Evolutionary conservation across 495 filamentous ascomycete genomes (phyloP), one percentile per base, ranked within the genome.

Genomic region (Cercophora samala): DNA sequence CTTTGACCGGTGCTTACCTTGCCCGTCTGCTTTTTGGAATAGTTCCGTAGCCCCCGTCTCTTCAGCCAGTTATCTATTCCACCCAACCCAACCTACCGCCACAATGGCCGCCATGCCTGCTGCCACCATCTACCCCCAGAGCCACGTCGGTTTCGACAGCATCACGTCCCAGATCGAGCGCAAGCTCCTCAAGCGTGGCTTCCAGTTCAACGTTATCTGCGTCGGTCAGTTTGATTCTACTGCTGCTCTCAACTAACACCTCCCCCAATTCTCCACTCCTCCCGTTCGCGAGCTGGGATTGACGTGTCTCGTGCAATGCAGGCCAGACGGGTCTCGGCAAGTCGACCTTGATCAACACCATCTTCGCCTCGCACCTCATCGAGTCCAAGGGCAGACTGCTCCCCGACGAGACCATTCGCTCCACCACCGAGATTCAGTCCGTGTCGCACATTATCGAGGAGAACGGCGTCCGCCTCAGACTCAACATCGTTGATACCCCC

Each of bases 141-240:
- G 89, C 88, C 94, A 98, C 85, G 95, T 98, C 81, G 93, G 96
- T 87, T 97, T 98, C 83, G 93, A 99, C 84, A 97, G 95, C 82
- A 97, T 98, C 82, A 97, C 93, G 66, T 91, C 89, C 46, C 93
- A 98, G 83, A 97, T 98, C 73, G 94, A 99, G 87, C 89, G 91
- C 82, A 99, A 99, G 89, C 91, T 99, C 72, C 82, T 99, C 80
- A 99, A 99, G 87, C 93, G 95, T 78, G 95, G 95, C 72, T 99
- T 99, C 80, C 95, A 99, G 81, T 99, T 99, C 87, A 99, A 99
- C 80, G 90, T 99, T 73, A 99, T 99, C 82, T 98, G 96, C 80
- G 95, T 99, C 81, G 95, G 95, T 99, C 84, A 77, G 94, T 89
- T 52, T 63, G 64, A 4, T 55, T 55, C 63, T 46, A 24, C n/a